Base-by-base conservation (phyloP, 2,329 filamentous ascomycete genomes). In the Exophiala sp. region DNA sequence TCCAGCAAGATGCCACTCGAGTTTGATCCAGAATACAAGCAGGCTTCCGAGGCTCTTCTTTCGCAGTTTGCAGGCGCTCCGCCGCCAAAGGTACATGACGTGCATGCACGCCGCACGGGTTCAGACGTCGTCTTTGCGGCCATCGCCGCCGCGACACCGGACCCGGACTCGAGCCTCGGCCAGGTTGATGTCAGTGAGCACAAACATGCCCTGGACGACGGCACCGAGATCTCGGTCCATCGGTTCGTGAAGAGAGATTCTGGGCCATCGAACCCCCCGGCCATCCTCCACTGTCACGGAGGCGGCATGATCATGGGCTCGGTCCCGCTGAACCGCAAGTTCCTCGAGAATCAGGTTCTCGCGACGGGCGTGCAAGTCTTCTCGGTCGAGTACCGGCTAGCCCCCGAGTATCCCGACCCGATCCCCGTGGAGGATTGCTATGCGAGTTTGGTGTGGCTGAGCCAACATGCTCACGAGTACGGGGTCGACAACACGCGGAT, bases 401-500 rank as follows among this genome's bases (percentile, higher is more conserved):
- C 65, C 2, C 64, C 64, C 11, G 65, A 66, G 42, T 46, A 65
- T 21, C 61, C 57, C 18, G 53, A 60, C 40, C 62, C 62, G 12
- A 59, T 55, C 3, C 61, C 58, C 2, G 51, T 57, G n/a, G 63
- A 67, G 53, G 65, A 66, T 44, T 58, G 58, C 52, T 66, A 66
- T 47, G 55, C 63, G 3, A 59, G 62, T 2, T 66, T 77, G 14
- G 29, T 62, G 5, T 78, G 71, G 68, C 52, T 76, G 1, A 54
- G 65, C 41, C 47, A 64, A 20, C 64, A 77, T 52, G 69, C 72
- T 2, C 51, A 40, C 0, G 65, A 71, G 18, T 65, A 78, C 12
- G 66, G 65, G 3, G 65, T 78, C 53, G 73, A 78, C 59, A 63
- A 66, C 0, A 54, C 55, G 0, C 67, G 68, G 7, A 68, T 79